These are phyloP conservation scores for Boletus pseudo-olivaceus DNA, from an alignment of 768 basidiomycete species.

Conservation along the genomic window DNA sequence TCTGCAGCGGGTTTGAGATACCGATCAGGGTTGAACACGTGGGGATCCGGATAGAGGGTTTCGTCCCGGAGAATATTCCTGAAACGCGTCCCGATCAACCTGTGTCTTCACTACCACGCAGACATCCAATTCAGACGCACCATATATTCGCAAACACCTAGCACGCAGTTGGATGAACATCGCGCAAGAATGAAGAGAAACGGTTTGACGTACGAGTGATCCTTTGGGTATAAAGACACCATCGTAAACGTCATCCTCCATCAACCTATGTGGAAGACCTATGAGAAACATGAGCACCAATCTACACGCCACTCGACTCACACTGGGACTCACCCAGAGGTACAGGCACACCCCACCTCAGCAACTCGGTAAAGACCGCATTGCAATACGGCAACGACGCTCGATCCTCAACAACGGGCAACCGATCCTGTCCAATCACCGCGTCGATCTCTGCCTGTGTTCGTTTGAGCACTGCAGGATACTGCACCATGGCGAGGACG, in stretches of 20 bases:
- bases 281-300: not conserved
- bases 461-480: slow-evolving; percentile 53
- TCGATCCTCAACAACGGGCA: slow-evolving; percentile 61
- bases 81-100: not conserved
- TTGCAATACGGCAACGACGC: slow-evolving; percentile 54
- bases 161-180: slow-evolving; percentile 3
- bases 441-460: slow-evolving; percentile 66
- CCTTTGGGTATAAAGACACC: slow-evolving; percentile 62
- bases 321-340: slow-evolving; percentile 47
- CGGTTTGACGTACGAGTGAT: slow-evolving; percentile 40
- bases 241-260: slow-evolving; percentile 62
- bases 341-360: slow-evolving; percentile 56
- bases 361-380: slow-evolving; percentile 50
- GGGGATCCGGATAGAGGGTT: slow-evolving; percentile 45
- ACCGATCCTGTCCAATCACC: slow-evolving; percentile 40
- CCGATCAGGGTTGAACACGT: slow-evolving; percentile 52
- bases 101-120: not conserved
- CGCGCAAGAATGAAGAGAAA: not conserved
- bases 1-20: slow-evolving; percentile 34
- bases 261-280: slow-evolving; percentile 65
- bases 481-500: slow-evolving; percentile 60
- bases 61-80: slow-evolving; percentile 52
- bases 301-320: not conserved
- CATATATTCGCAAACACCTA: slow-evolving; percentile 62
- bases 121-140: slow-evolving; percentile 26